Evolutionary conservation across 225 moss, liverwort and hornwort species (phyloP).

Genomic region (Anthoceros angustus): DNA sequence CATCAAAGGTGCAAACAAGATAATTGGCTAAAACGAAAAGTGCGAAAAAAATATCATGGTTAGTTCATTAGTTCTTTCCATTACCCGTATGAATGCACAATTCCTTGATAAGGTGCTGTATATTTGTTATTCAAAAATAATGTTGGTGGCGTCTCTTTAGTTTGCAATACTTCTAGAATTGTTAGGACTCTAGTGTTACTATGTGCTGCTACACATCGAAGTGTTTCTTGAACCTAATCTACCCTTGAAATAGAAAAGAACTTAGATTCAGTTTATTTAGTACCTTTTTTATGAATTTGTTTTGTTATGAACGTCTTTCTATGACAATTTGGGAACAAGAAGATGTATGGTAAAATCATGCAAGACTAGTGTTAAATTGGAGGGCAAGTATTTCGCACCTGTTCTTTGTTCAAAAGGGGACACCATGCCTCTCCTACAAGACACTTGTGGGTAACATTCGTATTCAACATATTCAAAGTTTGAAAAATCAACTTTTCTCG

Average conservation of each 20-base stretch:
- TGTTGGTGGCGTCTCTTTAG: slow-evolving; percentile 77
- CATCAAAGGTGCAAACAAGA: slow-evolving; percentile 5
- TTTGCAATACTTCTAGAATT: slow-evolving; percentile 85
- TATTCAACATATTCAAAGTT: slow-evolving; percentile 86
- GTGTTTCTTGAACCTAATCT: slow-evolving; percentile 87
- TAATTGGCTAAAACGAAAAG: background rate
- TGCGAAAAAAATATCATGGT: background rate
- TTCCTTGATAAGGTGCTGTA: slow-evolving; percentile 81
- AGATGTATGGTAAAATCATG: background rate
- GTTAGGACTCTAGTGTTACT: slow-evolving; percentile 93
- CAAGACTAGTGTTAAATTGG: background rate
- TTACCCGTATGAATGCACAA: slow-evolving; percentile 97
- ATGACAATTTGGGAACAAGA: background rate
- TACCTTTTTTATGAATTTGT: too few relatives aligned
- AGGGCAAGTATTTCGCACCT: slow-evolving; percentile 20
- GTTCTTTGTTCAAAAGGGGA: slow-evolving; percentile 62
- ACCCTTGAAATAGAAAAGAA: slow-evolving; percentile 5
- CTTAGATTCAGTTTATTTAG: background rate
- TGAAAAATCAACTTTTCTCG: slow-evolving; percentile 94
- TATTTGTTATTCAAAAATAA: slow-evolving; percentile 94
- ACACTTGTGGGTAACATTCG: slow-evolving; percentile 93
- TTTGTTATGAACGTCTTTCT: background rate
- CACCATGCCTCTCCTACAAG: slow-evolving; percentile 97
- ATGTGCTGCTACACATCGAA: slow-evolving; percentile 69
- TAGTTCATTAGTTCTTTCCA: background rate